Evolutionary conservation across 2,329 filamentous ascomycete genomes (phyloP).

Genomic region (Pseudogymnoascus sp.): DNA sequence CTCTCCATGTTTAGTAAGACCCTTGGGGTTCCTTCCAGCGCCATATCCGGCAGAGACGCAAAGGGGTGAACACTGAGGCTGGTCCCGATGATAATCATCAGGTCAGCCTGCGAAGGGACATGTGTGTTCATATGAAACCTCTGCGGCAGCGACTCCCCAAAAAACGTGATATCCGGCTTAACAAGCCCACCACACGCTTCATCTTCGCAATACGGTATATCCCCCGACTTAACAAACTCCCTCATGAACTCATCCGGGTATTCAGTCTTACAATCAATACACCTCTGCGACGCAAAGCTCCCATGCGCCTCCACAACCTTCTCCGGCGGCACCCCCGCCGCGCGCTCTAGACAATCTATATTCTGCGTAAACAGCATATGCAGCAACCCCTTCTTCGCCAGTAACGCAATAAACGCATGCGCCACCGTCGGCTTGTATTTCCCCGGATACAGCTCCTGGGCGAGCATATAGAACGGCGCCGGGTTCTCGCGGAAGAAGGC

Average conservation of each 20-base stretch:
- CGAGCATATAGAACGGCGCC: slow-evolving; percentile 83
- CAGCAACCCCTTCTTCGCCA: slow-evolving; percentile 70
- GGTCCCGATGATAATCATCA: slow-evolving; percentile 81
- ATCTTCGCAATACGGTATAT: slow-evolving; percentile 61
- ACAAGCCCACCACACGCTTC: slow-evolving; percentile 64
- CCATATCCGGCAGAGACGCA: slow-evolving; percentile 64
- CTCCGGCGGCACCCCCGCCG: slow-evolving; percentile 72
- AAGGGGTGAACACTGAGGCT: slow-evolving; percentile 86
- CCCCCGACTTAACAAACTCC: slow-evolving; percentile 54
- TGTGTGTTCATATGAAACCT: slow-evolving; percentile 54
- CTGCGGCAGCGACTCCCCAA: slow-evolving; percentile 64
- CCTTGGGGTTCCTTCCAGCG: slow-evolving; percentile 56
- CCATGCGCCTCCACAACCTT: slow-evolving; percentile 91
- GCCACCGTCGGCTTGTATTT: slow-evolving; percentile 82
- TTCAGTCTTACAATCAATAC: slow-evolving; percentile 72
- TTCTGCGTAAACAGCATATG: slow-evolving; percentile 93
- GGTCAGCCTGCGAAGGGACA: slow-evolving; percentile 56
- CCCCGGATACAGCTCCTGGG: slow-evolving; percentile 86
- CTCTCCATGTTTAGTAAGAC: slow-evolving; percentile 80
- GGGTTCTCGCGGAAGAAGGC: slow-evolving; percentile 79
- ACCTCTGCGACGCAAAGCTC: slow-evolving; percentile 84
- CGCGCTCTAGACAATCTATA: slow-evolving; percentile 88
- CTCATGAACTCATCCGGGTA: slow-evolving; percentile 72
- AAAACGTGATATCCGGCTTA: slow-evolving; percentile 75
- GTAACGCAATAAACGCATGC: slow-evolving; percentile 78